These are phyloP conservation scores for Helianthus tuberosus DNA, from an alignment of 129 eudicot genomes.

Conservation along the genomic window DNA sequence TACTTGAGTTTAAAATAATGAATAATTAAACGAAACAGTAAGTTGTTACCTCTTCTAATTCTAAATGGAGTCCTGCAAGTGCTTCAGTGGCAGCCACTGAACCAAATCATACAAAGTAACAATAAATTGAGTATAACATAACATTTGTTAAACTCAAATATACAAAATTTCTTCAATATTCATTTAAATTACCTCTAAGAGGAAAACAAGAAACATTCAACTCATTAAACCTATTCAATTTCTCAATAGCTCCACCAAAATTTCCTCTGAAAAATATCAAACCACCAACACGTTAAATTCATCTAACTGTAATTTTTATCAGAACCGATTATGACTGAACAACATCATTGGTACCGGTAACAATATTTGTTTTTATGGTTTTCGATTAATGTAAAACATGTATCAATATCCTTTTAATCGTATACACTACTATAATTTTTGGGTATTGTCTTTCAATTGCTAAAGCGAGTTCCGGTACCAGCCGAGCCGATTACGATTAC, in stretches of 20 bases:
- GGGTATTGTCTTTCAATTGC: too few relatives aligned
- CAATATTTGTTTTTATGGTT: too few relatives aligned
- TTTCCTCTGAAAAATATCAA: constrained; percentile 49
- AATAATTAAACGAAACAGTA: background rate
- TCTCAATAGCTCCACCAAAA: constrained; percentile 67
- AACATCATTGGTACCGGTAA: too few relatives aligned
- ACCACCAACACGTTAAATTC: background rate
- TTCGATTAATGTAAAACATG: too few relatives aligned
- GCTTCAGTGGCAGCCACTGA: constrained; percentile 87
- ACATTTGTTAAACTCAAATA: background rate
- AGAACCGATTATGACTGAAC: too few relatives aligned
- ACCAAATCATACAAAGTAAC: constrained; percentile 14
- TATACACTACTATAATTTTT: too few relatives aligned
- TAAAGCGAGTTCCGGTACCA: too few relatives aligned
- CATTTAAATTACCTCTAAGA: constrained; percentile 53
- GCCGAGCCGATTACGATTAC: too few relatives aligned
- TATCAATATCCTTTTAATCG: too few relatives aligned
- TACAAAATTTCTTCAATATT: background rate
- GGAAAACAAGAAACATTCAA: constrained; percentile 49
- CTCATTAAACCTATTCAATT: constrained; percentile 47
- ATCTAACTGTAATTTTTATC: background rate
- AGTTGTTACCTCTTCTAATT: constrained; percentile 56
- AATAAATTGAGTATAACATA: background rate
- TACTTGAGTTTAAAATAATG: too few relatives aligned
- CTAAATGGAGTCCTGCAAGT: constrained; percentile 69